A percentile compares a stretch with the other conserved stretches of the same genome.
Conservation (phyloP, 2,329 filamentous ascomycete species). For the Epichloe typhina region DNA sequence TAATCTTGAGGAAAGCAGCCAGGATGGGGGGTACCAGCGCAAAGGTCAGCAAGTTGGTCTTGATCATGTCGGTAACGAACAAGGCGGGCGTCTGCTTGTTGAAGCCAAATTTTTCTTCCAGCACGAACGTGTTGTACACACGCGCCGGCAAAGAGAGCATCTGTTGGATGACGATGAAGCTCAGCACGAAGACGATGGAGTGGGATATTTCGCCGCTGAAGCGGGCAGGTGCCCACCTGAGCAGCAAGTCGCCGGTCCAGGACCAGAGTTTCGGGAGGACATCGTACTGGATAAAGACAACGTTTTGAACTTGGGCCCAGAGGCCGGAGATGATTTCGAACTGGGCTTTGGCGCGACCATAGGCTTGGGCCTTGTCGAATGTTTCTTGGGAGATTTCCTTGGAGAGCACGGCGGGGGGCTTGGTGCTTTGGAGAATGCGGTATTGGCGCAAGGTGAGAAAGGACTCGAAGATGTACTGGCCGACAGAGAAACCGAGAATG, state of each 20-base stretch:
- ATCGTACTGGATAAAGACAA: conserved; percentile 82
- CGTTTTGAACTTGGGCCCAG: conserved; percentile 77
- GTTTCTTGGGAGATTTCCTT: conserved; percentile 81
- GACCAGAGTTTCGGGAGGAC: conserved; percentile 84
- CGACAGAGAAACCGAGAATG: conserved; percentile 86
- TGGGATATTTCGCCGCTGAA: conserved; percentile 90
- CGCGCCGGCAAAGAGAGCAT: conserved; percentile 65
- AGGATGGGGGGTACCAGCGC: conserved; percentile 82
- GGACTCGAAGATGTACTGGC: conserved; percentile 81
- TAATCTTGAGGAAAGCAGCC: conserved; percentile 82
- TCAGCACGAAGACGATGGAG: conserved; percentile 82
- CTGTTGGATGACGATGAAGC: conserved; percentile 73
- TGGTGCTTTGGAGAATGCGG: conserved; percentile 64
- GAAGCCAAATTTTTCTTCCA: conserved; percentile 94
- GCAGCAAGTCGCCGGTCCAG: conserved; percentile 60
- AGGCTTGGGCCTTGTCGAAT: conserved; percentile 91
- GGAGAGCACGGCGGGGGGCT: conserved; percentile 77
- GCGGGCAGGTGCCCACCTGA: conserved; percentile 58
- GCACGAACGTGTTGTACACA: conserved; percentile 88
- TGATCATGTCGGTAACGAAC: conserved; percentile 83
- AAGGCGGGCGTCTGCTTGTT: conserved; percentile 92
- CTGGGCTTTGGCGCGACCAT: conserved; percentile 89
- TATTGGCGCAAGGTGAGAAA: conserved; percentile 87
- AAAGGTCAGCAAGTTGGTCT: conserved; percentile 71
- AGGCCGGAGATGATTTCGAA: conserved; percentile 72